phyloP scores from a whole-genome alignment of 305 asterid genomes.

The Plantago lanceolata region DNA sequence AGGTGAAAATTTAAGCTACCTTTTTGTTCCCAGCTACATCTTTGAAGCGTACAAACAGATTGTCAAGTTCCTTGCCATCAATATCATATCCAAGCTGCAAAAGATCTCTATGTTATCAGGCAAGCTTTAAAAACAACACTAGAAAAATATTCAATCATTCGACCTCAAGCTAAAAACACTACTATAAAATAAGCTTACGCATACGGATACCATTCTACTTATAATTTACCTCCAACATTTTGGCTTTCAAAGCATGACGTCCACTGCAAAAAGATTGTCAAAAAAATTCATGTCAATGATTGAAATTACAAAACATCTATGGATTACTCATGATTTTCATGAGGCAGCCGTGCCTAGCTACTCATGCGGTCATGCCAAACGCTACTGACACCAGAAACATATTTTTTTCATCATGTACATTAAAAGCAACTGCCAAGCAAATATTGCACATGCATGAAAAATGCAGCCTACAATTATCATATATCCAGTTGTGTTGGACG shows the following conservation, averaged over 20 bases:
- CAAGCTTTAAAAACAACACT: not conserved
- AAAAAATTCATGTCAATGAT: not conserved
- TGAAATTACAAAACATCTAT: not conserved
- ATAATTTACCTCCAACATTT: conserved; percentile 62
- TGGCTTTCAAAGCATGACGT: conserved; percentile 80
- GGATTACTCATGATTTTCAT: not conserved
- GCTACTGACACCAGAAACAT: too few relatives aligned
- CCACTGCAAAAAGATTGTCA: conserved; percentile 45
- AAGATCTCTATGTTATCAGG: not conserved
- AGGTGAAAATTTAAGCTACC: conserved; percentile 34
- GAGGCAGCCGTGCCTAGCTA: too few relatives aligned
- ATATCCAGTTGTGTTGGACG: too few relatives aligned
- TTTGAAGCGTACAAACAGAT: conserved; percentile 85
- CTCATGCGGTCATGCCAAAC: too few relatives aligned
- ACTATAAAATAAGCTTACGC: not conserved
- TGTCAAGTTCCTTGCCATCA: conserved; percentile 76
- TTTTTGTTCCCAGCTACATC: conserved; percentile 91
- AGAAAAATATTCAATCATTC: conserved; percentile 1
- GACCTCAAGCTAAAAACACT: not conserved
- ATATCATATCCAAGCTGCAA: conserved; percentile 88
- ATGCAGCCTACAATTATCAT: too few relatives aligned
- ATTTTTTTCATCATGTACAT: too few relatives aligned
- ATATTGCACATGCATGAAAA: too few relatives aligned
- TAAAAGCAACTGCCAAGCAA: too few relatives aligned
- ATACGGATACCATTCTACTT: conserved; percentile 3